A percentile compares a stretch with the other conserved stretches of the same genome.
Evolutionary conservation across 2,329 filamentous ascomycete genomes (phyloP).

Genomic region (Pestalotiopsis sp.): DNA sequence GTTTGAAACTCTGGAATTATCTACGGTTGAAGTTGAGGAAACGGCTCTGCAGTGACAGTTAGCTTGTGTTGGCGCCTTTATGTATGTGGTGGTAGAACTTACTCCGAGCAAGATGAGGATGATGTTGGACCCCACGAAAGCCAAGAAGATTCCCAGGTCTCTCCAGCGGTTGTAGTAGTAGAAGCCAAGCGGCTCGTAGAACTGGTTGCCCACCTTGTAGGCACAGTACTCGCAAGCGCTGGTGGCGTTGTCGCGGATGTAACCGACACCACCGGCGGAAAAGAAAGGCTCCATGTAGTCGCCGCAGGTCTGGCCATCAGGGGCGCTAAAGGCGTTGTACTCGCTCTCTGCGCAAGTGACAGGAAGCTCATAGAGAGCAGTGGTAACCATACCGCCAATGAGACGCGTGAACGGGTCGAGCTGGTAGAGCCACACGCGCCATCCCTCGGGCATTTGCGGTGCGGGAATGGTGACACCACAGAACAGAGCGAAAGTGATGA

Average conservation of each 20-base stretch:
- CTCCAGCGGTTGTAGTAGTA: conserved; percentile 74
- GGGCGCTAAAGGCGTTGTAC: conserved; percentile 70
- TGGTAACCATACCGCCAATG: conserved; percentile 78
- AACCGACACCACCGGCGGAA: conserved; percentile 67
- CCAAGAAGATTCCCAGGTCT: conserved; percentile 77
- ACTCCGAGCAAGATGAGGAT: conserved; percentile 60
- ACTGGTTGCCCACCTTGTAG: conserved; percentile 78
- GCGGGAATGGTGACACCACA: conserved; percentile 84
- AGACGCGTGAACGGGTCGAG: conserved; percentile 83
- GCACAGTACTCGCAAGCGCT: conserved; percentile 79
- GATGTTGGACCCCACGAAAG: conserved; percentile 79
- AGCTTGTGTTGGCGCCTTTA: conserved; percentile 15
- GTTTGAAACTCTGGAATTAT: conserved; percentile 26
- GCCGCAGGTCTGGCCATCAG: conserved; percentile 68
- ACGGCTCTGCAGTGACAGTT: conserved; percentile 40
- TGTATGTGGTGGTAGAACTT: conserved; percentile 31
- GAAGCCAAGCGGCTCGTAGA: conserved; percentile 70
- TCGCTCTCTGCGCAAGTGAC: conserved; percentile 66
- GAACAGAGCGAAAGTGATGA: conserved; percentile 83
- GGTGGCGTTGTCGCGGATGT: conserved; percentile 68
- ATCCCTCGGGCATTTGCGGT: conserved; percentile 77
- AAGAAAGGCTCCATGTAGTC: conserved; percentile 78
- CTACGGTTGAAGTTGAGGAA: conserved; percentile 58
- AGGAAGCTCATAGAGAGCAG: conserved; percentile 67
- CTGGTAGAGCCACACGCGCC: conserved; percentile 80